Conservation (phyloP, 768 basidiomycete genomes). For the Pleurotus citrinopileatus region DNA sequence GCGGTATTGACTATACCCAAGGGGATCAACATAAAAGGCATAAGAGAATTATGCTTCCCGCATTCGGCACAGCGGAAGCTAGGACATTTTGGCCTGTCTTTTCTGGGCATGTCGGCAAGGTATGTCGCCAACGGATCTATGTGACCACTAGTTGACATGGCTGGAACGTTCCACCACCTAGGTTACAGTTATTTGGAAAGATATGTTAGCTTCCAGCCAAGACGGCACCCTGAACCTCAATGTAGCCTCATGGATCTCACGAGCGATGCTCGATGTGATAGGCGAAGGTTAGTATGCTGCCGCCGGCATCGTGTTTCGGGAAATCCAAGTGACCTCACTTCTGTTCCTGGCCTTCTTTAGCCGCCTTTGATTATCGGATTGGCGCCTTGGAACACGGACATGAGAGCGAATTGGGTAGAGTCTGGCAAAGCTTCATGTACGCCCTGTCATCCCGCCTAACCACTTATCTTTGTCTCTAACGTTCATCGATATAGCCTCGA, state of each 20-base stretch:
- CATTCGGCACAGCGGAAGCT: constrained; percentile 49
- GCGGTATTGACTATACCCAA: constrained; percentile 16
- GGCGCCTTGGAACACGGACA: constrained; percentile 42
- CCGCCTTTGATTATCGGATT: constrained; percentile 56
- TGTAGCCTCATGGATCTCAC: constrained; percentile 47
- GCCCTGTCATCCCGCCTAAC: background rate
- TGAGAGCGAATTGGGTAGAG: constrained; percentile 52
- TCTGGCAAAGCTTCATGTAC: constrained; percentile 50
- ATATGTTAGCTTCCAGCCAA: constrained; percentile 39
- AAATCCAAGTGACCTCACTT: background rate
- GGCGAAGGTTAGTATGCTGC: constrained; percentile 43
- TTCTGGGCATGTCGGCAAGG: constrained; percentile 39
- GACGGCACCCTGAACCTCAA: constrained; percentile 42
- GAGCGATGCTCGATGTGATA: constrained; percentile 48
- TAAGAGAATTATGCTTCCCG: constrained; percentile 52
- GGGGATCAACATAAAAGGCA: constrained; percentile 52
- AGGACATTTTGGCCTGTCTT: constrained; percentile 51
- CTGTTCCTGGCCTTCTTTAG: constrained; percentile 26
- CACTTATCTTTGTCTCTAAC: background rate
- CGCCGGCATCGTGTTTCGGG: background rate
- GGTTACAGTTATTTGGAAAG: constrained; percentile 51
- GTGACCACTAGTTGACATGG: too few relatives aligned
- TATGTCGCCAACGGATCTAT: too few relatives aligned
- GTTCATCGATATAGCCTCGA: constrained; percentile 18
- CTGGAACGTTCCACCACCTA: constrained; percentile 26